Base-by-base conservation (phyloP, 2,329 filamentous ascomycete genomes). In the Cercospora sp. region DNA sequence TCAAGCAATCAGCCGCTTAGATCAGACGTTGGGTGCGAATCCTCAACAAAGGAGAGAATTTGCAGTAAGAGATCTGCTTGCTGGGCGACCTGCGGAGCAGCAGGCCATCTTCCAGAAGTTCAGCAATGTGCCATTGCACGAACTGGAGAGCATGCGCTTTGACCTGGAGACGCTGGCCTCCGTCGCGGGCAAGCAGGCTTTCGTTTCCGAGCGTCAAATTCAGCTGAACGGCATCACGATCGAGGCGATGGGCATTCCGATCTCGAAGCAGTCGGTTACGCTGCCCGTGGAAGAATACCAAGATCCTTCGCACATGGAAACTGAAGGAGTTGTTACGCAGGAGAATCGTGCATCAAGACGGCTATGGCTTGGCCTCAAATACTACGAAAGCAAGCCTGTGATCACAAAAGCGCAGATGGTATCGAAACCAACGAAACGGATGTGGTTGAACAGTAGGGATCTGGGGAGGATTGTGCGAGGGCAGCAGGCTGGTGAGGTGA, bases 351-450 rank as follows among this genome's bases (percentile, higher is more conserved):
- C 93, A 4, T 85, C 84, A 45, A 86, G 92, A 77, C 86, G 94
- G 68, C 82, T 97, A 72, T 97, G 94, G 94, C 81, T 97, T 12
- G 93, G 93, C 1, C 83, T 97, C 75, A 97, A 97, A 83, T 97
- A 97, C 86, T 92, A 88, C 87, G 89, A 93, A 73, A 91, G 91
- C 77, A 85, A 89, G 79, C 92, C 94, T 5, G 93, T 97, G 23
- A 81, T 97, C 73, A 84, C 84, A 70, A 85, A 87, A 71, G 85
- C 94, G 75, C 79, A 80, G 60, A 79, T 90, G 76, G 83, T 97
- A 68, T 90, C 87, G 76, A 94, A 90, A 80, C 91, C 93, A 9
- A 94, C 87, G 75, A 86, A 92, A 72, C 81, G 88, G 73, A 86
- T 96, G 78, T 90, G 86, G 73, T 84, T 92, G 69, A 84, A 88